A percentile compares a stretch with the other conserved stretches of the same genome.
phyloP scores from a whole-genome alignment of 805 yeast species.

The Lachancea nothofagi region DNA sequence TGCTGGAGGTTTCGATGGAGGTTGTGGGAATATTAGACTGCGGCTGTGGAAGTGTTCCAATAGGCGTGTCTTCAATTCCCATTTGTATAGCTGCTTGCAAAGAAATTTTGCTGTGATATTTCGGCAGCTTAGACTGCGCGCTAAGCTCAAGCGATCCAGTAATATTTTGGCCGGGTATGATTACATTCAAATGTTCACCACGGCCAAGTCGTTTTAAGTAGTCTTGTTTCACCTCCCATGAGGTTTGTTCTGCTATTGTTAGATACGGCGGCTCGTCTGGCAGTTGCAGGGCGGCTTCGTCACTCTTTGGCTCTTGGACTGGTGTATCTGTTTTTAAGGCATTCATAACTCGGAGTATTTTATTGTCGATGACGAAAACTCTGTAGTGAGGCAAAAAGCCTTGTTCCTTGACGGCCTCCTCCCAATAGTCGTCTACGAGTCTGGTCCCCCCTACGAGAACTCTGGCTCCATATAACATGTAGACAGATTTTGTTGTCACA shows the following conservation, averaged over 20 bases:
- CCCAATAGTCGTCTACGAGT: conserved; percentile 54
- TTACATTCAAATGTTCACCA: conserved; percentile 24
- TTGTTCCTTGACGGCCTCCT: conserved; percentile 37
- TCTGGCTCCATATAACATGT: conserved; percentile 47
- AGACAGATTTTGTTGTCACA: conserved; percentile 42
- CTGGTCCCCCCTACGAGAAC: conserved; percentile 43
- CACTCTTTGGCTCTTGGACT: background rate
- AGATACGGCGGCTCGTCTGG: conserved; percentile 21
- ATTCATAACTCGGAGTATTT: conserved; percentile 12
- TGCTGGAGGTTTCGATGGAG: conserved; percentile 5
- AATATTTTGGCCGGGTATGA: conserved; percentile 31
- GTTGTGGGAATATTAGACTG: background rate
- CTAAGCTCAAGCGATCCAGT: conserved; percentile 31
- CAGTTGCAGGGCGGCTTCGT: conserved; percentile 1
- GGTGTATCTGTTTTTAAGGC: conserved; percentile 20
- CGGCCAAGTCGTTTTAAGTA: conserved; percentile 18
- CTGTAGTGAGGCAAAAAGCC: conserved; percentile 43
- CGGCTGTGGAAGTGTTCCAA: conserved; percentile 15
- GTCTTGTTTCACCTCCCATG: conserved; percentile 23
- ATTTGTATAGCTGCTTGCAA: conserved; percentile 27
- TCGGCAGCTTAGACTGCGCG: conserved; percentile 29
- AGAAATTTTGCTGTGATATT: conserved; percentile 31
- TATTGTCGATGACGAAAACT: conserved; percentile 32
- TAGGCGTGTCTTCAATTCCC: conserved; percentile 27
- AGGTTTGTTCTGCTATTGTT: conserved; percentile 26